Evolutionary conservation across 2,329 filamentous ascomycete genomes (phyloP).

Genomic region (Diaporthe velutina): DNA sequence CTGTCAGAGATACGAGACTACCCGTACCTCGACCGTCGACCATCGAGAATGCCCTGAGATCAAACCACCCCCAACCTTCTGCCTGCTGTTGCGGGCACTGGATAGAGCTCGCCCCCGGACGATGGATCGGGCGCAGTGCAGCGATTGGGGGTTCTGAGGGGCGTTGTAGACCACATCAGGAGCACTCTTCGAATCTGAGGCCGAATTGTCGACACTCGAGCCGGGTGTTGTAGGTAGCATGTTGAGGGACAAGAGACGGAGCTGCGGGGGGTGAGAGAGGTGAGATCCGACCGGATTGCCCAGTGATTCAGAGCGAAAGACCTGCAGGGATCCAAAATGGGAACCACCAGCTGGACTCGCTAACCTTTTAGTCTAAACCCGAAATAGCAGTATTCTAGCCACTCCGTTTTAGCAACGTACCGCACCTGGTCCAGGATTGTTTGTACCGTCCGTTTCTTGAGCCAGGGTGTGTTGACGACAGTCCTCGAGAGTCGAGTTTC

Average conservation of each 20-base stretch:
- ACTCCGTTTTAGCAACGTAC: slow-evolving; percentile 24
- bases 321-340: slow-evolving; percentile 40
- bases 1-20: slow-evolving; percentile 28
- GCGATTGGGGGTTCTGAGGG: slow-evolving; percentile 22
- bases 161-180: background rate
- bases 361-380: background rate
- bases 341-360: background rate
- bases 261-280: slow-evolving; percentile 25
- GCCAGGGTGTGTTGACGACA: background rate
- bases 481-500: background rate
- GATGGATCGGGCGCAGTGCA: slow-evolving; percentile 33
- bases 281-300: slow-evolving; percentile 40
- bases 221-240: slow-evolving; percentile 45
- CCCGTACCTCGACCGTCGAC: slow-evolving; percentile 24
- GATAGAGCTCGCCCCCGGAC: slow-evolving; percentile 11
- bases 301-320: slow-evolving; percentile 7
- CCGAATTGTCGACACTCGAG: slow-evolving; percentile 1
- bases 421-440: slow-evolving; percentile 2
- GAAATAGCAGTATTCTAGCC: slow-evolving; percentile 3
- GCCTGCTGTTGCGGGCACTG: slow-evolving; percentile 31
- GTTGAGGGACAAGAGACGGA: slow-evolving; percentile 33
- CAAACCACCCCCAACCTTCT: slow-evolving; percentile 39
- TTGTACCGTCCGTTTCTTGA: slow-evolving; percentile 17
- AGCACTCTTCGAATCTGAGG: background rate
- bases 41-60: slow-evolving; percentile 21